A percentile compares a stretch with the other conserved stretches of the same genome.
Conservation (phyloP, 768 basidiomycete species). For the Termitomyces sp. region DNA sequence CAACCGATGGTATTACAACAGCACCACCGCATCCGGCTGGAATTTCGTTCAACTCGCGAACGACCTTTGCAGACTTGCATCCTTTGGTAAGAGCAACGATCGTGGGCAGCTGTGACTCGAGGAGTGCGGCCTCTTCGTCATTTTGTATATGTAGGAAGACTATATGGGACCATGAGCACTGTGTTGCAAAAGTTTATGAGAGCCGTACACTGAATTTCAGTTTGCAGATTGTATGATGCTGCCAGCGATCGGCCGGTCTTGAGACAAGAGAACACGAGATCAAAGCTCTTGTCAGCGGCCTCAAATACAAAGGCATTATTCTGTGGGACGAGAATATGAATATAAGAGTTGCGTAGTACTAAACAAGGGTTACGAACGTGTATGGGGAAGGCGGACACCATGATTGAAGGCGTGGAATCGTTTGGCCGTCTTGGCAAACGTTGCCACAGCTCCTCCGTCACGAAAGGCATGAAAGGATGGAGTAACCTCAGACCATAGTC, state of each 20-base stretch:
- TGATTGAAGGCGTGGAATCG: slow-evolving; percentile 83
- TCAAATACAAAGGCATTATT: slow-evolving; percentile 58
- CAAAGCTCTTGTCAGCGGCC: slow-evolving; percentile 81
- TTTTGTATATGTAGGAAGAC: slow-evolving; percentile 77
- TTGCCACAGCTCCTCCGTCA: slow-evolving; percentile 99
- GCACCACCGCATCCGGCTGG: slow-evolving; percentile 87
- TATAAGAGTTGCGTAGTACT: background rate
- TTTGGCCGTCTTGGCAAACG: slow-evolving; percentile 83
- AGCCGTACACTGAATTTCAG: slow-evolving; percentile 71
- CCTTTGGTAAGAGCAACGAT: slow-evolving; percentile 86
- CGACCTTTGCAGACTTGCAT: slow-evolving; percentile 70
- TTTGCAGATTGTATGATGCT: slow-evolving; percentile 86
- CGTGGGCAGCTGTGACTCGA: slow-evolving; percentile 71
- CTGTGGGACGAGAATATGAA: slow-evolving; percentile 32
- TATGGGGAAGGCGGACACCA: slow-evolving; percentile 83
- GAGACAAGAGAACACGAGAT: slow-evolving; percentile 77
- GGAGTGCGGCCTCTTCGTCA: slow-evolving; percentile 58
- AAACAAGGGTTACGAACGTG: slow-evolving; percentile 48
- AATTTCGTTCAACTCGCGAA: slow-evolving; percentile 62
- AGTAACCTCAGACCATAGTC: slow-evolving; percentile 87
- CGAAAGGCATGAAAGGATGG: slow-evolving; percentile 99
- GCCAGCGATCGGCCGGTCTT: slow-evolving; percentile 82
- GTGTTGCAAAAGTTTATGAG: background rate
- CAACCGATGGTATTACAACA: slow-evolving; percentile 70
- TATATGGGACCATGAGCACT: slow-evolving; percentile 26